Conservation (phyloP, 495 filamentous ascomycete genomes). For the Aspergillus mulundensis region DNA sequence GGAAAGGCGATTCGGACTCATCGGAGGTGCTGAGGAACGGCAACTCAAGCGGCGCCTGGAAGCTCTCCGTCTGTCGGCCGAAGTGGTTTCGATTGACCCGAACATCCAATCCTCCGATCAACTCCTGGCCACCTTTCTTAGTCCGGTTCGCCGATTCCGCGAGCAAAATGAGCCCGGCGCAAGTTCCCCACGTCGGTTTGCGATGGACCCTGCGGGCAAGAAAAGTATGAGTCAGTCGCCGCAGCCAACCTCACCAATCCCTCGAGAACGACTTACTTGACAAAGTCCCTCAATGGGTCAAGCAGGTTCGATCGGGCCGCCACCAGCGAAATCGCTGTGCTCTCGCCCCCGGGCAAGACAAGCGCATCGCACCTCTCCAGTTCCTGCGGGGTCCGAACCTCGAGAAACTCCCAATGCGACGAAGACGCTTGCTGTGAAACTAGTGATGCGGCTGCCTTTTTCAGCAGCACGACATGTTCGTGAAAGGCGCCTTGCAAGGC, state of each 20-base stretch:
- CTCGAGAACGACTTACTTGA: slow-evolving; percentile 63
- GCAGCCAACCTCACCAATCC: neutral
- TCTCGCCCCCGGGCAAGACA: slow-evolving; percentile 91
- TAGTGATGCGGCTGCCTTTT: slow-evolving; percentile 51
- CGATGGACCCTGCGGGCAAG: slow-evolving; percentile 39
- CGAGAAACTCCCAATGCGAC: slow-evolving; percentile 58
- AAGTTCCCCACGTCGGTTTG: slow-evolving; percentile 94
- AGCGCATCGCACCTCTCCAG: slow-evolving; percentile 74
- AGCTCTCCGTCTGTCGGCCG: slow-evolving; percentile 89
- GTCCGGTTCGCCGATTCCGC: slow-evolving; percentile 83
- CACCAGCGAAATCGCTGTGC: slow-evolving; percentile 87
- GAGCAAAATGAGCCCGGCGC: slow-evolving; percentile 89
- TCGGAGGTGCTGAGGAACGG: slow-evolving; percentile 55
- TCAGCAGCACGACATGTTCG: slow-evolving; percentile 79
- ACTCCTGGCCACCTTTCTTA: slow-evolving; percentile 87
- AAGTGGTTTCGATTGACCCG: slow-evolving; percentile 94
- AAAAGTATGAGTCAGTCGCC: slow-evolving; percentile 21
- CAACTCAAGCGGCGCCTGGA: slow-evolving; percentile 71
- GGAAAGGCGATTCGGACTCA: slow-evolving; percentile 54
- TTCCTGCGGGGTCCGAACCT: slow-evolving; percentile 73
- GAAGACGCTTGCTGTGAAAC: slow-evolving; percentile 13
- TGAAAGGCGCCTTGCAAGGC: slow-evolving; percentile 92
- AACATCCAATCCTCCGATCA: slow-evolving; percentile 89
- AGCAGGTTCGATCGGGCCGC: slow-evolving; percentile 74
- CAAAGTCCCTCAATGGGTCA: slow-evolving; percentile 84